Percentiles rank a stretch among this genome's conserved stretches.
phyloP scores from a whole-genome alignment of 2,329 filamentous ascomycete genomes.

The Fusarium pseudograminearum region DNA sequence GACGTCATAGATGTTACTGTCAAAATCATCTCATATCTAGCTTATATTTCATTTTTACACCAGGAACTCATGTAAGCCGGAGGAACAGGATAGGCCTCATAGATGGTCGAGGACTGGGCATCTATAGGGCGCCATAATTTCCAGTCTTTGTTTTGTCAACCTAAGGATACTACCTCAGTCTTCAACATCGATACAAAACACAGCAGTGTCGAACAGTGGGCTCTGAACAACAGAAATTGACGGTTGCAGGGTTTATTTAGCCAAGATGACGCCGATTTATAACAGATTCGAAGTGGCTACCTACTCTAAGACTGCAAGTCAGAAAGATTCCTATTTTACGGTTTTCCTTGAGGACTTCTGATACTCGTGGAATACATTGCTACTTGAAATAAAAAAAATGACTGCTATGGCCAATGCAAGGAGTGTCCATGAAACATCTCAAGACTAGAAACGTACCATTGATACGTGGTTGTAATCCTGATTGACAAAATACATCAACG shows the following conservation, averaged over 20 bases:
- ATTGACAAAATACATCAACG: too few species aligned
- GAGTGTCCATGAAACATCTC: not conserved
- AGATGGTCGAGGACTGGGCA: not conserved
- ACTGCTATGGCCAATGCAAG: not conserved
- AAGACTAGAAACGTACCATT: not conserved
- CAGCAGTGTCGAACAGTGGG: too few species aligned
- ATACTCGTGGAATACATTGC: not conserved
- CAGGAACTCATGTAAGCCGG: too few species aligned
- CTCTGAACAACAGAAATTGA: too few species aligned
- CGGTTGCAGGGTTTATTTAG: too few species aligned
- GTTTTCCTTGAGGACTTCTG: not conserved
- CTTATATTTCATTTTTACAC: not conserved
- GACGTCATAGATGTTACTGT: not conserved
- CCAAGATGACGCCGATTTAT: too few species aligned
- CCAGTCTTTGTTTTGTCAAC: too few species aligned
- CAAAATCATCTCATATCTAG: not conserved
- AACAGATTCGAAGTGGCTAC: too few species aligned
- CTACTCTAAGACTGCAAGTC: too few species aligned
- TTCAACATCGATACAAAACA: not conserved
- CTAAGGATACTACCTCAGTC: not conserved
- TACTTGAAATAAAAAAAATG: not conserved
- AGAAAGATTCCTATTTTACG: too few species aligned
- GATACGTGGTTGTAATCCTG: not conserved
- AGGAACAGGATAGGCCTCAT: not conserved
- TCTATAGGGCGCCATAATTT: too few species aligned